These are phyloP conservation scores for Globisporangium camurandrum DNA, from an alignment of 352 stramenopile species.

Conservation along the genomic window DNA sequence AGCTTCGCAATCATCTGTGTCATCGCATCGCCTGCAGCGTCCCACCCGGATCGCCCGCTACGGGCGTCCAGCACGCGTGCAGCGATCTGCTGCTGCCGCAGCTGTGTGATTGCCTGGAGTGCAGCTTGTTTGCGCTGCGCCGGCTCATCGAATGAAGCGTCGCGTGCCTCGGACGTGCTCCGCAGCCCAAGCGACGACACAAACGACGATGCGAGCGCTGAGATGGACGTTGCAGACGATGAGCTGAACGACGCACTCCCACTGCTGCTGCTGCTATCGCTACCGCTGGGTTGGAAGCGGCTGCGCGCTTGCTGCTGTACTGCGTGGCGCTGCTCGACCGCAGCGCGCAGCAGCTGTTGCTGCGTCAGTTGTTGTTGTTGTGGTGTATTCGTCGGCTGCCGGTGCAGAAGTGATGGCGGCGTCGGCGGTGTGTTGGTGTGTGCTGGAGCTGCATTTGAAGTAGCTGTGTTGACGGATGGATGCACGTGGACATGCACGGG, in stretches of 20 bases:
- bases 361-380: background rate
- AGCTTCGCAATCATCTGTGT: conserved; percentile 37
- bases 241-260: background rate
- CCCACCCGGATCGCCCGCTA: no score
- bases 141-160: conserved; percentile 5
- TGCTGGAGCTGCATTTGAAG: no score
- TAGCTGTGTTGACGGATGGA: no score
- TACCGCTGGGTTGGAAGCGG: background rate
- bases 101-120: background rate
- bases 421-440: background rate
- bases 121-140: conserved; percentile 8
- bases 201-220: conserved; percentile 4
- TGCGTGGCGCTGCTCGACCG: background rate
- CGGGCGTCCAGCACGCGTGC: conserved; percentile 14
- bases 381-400: background rate
- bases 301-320: conserved; percentile 6
- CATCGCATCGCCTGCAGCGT: conserved; percentile 3
- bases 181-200: conserved; percentile 9
- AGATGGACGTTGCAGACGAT: background rate
- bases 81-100: conserved; percentile 13
- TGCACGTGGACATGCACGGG: no score
- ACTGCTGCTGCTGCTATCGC: background rate
- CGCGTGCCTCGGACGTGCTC: background rate
- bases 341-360: conserved; percentile 4
- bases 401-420: background rate